These are phyloP conservation scores for Leccinum fallax DNA, from an alignment of 1,284 basidiomycete genomes.

Conservation along the genomic window DNA sequence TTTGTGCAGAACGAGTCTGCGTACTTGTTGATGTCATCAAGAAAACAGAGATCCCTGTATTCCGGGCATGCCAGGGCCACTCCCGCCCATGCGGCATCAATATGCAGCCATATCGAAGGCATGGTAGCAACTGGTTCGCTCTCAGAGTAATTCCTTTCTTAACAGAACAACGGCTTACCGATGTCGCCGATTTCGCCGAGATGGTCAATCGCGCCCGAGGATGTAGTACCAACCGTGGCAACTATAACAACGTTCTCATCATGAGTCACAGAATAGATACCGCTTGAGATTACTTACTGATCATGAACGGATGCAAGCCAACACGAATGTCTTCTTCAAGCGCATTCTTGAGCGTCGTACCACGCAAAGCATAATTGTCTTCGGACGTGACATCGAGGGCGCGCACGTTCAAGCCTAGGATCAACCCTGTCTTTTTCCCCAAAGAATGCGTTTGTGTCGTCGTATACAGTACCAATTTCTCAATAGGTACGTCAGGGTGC, in stretches of 20 bases:
- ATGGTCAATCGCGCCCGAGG: conserved; percentile 85
- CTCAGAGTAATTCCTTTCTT: background rate
- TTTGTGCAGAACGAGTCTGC: conserved; percentile 89
- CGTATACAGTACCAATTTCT: conserved; percentile 84
- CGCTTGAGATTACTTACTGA: conserved; percentile 53
- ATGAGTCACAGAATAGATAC: background rate
- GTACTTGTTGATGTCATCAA: conserved; percentile 77
- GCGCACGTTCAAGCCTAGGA: conserved; percentile 80
- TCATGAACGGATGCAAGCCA: conserved; percentile 78
- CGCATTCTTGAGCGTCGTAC: conserved; percentile 60
- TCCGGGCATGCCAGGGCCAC: conserved; percentile 82
- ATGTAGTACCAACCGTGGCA: conserved; percentile 90
- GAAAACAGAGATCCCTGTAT: conserved; percentile 59
- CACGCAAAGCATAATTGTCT: conserved; percentile 75
- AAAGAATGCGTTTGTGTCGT: conserved; percentile 92
- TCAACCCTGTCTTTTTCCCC: conserved; percentile 80
- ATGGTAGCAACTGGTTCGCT: conserved; percentile 43
- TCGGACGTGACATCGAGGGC: conserved; percentile 70
- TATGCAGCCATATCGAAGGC: conserved; percentile 82
- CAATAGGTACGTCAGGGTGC: conserved; percentile 51
- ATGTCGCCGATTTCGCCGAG: conserved; percentile 76
- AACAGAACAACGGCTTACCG: conserved; percentile 41
- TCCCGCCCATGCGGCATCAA: conserved; percentile 94
- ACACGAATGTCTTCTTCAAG: conserved; percentile 65
- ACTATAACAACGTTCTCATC: conserved; percentile 42